phyloP scores from a whole-genome alignment of 179 eudicot species.

The Camellia oleifera region DNA sequence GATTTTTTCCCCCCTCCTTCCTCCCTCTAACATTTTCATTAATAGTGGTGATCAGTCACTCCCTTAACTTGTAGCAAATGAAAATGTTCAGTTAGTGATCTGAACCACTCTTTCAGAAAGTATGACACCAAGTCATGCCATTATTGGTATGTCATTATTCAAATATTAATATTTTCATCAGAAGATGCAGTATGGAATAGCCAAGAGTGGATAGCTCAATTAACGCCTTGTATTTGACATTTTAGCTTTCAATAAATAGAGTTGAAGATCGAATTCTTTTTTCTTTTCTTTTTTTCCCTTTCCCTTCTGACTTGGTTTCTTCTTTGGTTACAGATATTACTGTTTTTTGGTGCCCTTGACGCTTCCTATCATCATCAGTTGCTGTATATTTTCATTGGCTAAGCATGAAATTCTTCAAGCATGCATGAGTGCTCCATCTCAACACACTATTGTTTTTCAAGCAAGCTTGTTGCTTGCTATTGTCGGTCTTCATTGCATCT shows the following conservation, averaged over 20 bases:
- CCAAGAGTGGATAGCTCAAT: no score
- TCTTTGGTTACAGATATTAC: slow-evolving; percentile 57
- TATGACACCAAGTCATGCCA: not conserved
- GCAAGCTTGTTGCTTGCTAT: not conserved
- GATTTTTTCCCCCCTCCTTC: no score
- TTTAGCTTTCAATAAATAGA: not conserved
- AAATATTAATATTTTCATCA: no score
- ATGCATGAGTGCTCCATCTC: slow-evolving; percentile 37
- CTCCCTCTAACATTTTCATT: no score
- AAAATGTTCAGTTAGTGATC: not conserved
- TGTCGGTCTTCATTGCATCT: not conserved
- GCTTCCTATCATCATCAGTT: slow-evolving; percentile 57
- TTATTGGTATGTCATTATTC: not conserved
- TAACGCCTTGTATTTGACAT: not conserved
- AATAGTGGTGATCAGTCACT: no score
- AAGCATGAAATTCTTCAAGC: slow-evolving; percentile 85
- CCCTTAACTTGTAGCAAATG: not conserved
- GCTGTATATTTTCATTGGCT: slow-evolving; percentile 93
- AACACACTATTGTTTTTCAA: not conserved
- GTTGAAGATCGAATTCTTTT: not conserved
- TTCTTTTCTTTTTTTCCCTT: not conserved
- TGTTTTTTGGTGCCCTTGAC: slow-evolving; percentile 77
- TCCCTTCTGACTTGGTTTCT: slow-evolving; percentile 1
- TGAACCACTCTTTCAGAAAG: not conserved
- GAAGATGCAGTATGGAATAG: no score